Base-by-base conservation (phyloP, 2,329 filamentous ascomycete genomes). In the Venturia aucupariae region DNA sequence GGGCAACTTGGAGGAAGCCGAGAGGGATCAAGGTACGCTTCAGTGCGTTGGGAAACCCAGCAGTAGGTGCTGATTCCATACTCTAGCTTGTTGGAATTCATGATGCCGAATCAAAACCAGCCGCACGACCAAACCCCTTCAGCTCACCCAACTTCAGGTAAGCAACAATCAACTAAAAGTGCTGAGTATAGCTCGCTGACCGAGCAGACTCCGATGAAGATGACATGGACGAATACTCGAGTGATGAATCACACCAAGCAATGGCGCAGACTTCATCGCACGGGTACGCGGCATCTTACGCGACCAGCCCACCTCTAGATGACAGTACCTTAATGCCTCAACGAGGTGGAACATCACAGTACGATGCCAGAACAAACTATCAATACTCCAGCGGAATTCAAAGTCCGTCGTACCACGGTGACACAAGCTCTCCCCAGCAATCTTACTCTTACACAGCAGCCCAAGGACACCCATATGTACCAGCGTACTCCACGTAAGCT, bases 21-120 rank as follows among this genome's bases (percentile, higher is more conserved):
- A 60, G 59, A n/a, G n/a, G 15, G 11, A 17, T 19, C 27, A 27
- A 41, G 59, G 59, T 44, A 42, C 41, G 51, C 27, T 57, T 35
- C 51, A 57, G 17, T 57, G 51, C 51, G 13, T 57, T 35, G 51
- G 51, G 5, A 57, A n/a, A 4, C 17, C 51, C 30, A 35, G 15
- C 27, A 57, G 30, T 57, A 57, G 51, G 51, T 57, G 35, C 51
- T 57, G 51, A 57, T 19, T 57, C 35, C 51, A 57, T 57, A 32
- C 51, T 57, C 4, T 57, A 77, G 75, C 72, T 73, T 73, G 66
- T 69, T 76, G 68, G 74, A 71, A 63, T 75, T 72, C 66, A 74
- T 75, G 71, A 75, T 75, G 67, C 72, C 75, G 68, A 70, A 73
- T 66, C 75, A 75, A 65, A 75, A 76, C 69, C 71, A 71, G 66